Conservation (phyloP, 768 basidiomycete species). For the Cystobasidium tubakii region DNA sequence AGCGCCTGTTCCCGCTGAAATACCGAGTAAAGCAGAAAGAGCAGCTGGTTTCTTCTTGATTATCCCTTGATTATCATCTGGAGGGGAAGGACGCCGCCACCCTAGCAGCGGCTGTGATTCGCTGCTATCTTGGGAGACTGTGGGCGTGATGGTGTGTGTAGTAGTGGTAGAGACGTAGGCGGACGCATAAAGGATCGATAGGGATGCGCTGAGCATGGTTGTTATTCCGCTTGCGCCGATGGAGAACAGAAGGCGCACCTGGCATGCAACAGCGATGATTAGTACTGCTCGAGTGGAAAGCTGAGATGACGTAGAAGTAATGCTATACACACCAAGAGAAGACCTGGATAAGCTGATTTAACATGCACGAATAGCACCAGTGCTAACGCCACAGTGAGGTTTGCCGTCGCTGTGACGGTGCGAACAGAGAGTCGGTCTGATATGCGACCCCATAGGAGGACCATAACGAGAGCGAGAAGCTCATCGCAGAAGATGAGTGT, state of each 20-base stretch:
- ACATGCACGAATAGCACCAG: constrained; percentile 24
- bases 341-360: not conserved
- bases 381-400: constrained; percentile 8
- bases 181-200: constrained; percentile 6
- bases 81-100: not conserved
- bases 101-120: constrained; percentile 17
- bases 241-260: constrained; percentile 26
- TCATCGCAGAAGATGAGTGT: constrained; percentile 41
- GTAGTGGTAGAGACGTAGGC: not conserved
- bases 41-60: not conserved
- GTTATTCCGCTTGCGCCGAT: constrained; percentile 23
- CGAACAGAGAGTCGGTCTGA: constrained; percentile 26
- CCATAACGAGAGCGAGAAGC: constrained; percentile 33
- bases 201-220: constrained; percentile 16
- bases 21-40: constrained; percentile 28
- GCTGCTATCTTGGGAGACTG: not conserved
- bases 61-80: not conserved
- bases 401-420: not conserved
- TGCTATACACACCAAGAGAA: constrained; percentile 13
- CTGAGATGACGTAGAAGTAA: not conserved
- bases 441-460: constrained; percentile 35
- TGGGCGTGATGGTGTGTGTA: not conserved
- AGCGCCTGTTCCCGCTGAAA: constrained; percentile 18
- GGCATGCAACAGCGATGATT: not conserved
- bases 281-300: not conserved